Conservation (phyloP, 2,329 filamentous ascomycete species). For the Grosmannia penicillata region DNA sequence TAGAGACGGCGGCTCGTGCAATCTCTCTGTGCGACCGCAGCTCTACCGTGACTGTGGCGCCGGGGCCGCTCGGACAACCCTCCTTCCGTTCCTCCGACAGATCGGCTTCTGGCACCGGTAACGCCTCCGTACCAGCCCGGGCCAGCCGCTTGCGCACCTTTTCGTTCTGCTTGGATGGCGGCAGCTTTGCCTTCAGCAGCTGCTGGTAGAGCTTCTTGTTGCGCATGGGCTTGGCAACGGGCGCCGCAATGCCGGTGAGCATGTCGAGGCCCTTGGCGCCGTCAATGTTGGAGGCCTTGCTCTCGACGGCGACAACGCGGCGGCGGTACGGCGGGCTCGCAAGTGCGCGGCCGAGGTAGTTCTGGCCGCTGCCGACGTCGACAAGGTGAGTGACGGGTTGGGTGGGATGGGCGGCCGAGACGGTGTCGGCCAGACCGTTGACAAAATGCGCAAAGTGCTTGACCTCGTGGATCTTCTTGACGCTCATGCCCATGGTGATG, state of each 20-base stretch:
- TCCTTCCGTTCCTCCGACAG: no score
- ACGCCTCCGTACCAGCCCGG: slow-evolving; percentile 12
- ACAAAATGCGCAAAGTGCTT: slow-evolving; percentile 80
- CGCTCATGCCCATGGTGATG: slow-evolving; percentile 81
- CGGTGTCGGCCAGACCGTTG: slow-evolving; percentile 39
- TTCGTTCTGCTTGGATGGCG: slow-evolving; percentile 23
- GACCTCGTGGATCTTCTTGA: slow-evolving; percentile 92
- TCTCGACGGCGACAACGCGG: slow-evolving; percentile 82
- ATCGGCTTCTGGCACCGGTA: no score
- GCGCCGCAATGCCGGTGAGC: slow-evolving; percentile 53
- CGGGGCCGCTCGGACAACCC: no score
- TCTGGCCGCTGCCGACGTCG: slow-evolving; percentile 93
- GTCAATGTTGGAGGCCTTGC: slow-evolving; percentile 69
- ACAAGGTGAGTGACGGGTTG: slow-evolving; percentile 68
- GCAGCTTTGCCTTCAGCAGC: slow-evolving; percentile 27
- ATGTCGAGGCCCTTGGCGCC: slow-evolving; percentile 76
- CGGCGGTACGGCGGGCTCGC: slow-evolving; percentile 76
- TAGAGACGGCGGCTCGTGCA: slow-evolving; percentile 1
- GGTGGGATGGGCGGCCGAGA: slow-evolving; percentile 38
- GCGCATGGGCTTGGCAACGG: slow-evolving; percentile 56
- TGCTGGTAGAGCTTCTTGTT: slow-evolving; percentile 69
- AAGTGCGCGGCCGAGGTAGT: slow-evolving; percentile 80
- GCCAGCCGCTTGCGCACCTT: slow-evolving; percentile 22
- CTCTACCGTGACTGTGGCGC: slow-evolving; percentile 1
- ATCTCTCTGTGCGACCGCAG: slow-evolving; percentile 7